phyloP scores from a whole-genome alignment of 129 eudicot species.

The Centrapalus pauciflorus region DNA sequence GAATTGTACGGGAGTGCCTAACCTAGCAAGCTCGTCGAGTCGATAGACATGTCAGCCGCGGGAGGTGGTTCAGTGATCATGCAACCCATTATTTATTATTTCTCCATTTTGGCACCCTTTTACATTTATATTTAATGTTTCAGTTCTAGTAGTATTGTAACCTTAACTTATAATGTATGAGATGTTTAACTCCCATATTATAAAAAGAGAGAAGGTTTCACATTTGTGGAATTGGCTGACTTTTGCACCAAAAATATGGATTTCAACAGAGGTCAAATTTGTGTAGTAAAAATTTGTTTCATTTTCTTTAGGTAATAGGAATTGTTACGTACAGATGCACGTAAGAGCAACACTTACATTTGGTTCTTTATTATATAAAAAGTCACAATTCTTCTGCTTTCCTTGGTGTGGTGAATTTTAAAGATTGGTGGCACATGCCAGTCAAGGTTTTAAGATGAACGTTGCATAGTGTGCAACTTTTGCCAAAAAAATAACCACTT shows the following conservation, averaged over 20 bases:
- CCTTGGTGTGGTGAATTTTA: background rate
- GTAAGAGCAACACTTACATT: background rate
- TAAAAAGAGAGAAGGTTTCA: background rate
- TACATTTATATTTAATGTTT: constrained; percentile 1
- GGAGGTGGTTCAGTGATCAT: background rate
- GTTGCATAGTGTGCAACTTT: too few species aligned
- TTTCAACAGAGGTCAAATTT: background rate
- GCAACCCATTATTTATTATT: background rate
- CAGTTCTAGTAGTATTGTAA: background rate
- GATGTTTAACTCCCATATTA: background rate
- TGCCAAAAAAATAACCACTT: background rate
- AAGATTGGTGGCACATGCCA: too few species aligned
- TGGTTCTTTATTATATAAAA: background rate
- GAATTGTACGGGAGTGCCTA: background rate
- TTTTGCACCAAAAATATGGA: constrained; percentile 1
- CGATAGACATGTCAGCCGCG: too few species aligned
- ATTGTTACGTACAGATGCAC: background rate
- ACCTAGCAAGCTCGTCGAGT: background rate
- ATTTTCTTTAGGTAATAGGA: background rate
- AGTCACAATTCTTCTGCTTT: too few species aligned
- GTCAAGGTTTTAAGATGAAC: too few species aligned
- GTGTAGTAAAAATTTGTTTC: background rate
- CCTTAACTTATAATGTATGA: background rate
- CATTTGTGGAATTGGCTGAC: background rate
- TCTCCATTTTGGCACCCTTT: background rate